phyloP scores from a whole-genome alignment of 495 filamentous ascomycete genomes.

The Jackrogersella minutella region DNA sequence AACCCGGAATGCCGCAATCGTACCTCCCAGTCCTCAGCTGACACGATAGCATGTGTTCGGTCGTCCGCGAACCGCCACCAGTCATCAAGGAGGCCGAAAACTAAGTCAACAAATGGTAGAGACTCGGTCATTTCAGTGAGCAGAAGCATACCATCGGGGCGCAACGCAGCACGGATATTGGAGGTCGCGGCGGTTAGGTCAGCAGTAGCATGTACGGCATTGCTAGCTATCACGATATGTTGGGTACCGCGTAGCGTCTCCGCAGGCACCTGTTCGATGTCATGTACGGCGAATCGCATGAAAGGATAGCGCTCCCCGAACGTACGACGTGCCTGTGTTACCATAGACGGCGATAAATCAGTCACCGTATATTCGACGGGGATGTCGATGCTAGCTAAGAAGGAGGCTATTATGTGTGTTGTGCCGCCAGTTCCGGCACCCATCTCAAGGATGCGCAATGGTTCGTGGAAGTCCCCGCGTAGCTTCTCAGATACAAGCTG shows the following conservation, averaged over 20 bases:
- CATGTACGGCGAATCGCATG: conserved; percentile 53
- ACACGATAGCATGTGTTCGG: conserved; percentile 51
- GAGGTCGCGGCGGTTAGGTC: conserved; percentile 34
- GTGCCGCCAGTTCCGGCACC: conserved; percentile 54
- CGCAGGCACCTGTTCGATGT: conserved; percentile 48
- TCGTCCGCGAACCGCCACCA: conserved; percentile 64
- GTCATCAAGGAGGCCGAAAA: conserved; percentile 59
- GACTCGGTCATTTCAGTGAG: conserved; percentile 55
- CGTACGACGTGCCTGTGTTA: conserved; percentile 48
- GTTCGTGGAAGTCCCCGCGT: neutral
- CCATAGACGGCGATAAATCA: conserved; percentile 55
- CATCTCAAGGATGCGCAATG: conserved; percentile 48
- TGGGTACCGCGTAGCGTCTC: conserved; percentile 44
- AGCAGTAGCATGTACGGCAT: conserved; percentile 58
- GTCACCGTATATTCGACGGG: conserved; percentile 50
- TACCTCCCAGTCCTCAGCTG: conserved; percentile 46
- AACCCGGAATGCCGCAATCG: conserved; percentile 53
- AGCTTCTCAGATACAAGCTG: conserved; percentile 39
- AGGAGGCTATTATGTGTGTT: conserved; percentile 45
- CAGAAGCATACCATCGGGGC: conserved; percentile 53
- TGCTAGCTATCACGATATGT: conserved; percentile 55
- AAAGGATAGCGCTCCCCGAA: conserved; percentile 48
- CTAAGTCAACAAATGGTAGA: conserved; percentile 54
- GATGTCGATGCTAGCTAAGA: conserved; percentile 45
- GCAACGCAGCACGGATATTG: conserved; percentile 49